Percentiles rank a stretch among this genome's conserved stretches.
Evolutionary conservation across 345 rosid genomes (phyloP).

Genomic region (Gossypium mustelinum): DNA sequence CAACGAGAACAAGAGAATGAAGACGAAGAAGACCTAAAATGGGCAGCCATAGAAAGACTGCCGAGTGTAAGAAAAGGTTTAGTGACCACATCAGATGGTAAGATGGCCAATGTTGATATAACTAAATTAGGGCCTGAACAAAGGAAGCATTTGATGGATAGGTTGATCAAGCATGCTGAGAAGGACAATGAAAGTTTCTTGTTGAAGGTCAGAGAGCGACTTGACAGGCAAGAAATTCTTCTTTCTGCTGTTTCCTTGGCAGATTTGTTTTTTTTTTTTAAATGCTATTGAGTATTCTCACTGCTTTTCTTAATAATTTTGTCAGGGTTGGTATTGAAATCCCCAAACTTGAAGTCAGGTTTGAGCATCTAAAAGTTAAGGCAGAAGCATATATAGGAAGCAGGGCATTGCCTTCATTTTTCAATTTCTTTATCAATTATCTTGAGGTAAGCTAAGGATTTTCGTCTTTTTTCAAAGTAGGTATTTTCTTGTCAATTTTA

Average conservation of each 20-base stretch:
- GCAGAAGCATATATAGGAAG: conserved; percentile 29
- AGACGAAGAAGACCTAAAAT: conserved; percentile 38
- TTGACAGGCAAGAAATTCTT: conserved; percentile 31
- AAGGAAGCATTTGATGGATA: conserved; percentile 32
- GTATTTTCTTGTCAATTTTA: background rate
- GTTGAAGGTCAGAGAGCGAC: conserved; percentile 29
- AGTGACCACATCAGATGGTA: conserved; percentile 23
- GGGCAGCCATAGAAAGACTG: conserved; percentile 44
- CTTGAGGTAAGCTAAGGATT: conserved; percentile 23
- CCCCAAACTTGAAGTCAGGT: conserved; percentile 46
- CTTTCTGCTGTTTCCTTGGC: background rate
- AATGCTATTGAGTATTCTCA: background rate
- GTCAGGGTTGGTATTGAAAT: conserved; percentile 35
- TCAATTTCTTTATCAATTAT: conserved; percentile 22
- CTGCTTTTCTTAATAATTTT: background rate
- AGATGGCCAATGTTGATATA: conserved; percentile 31
- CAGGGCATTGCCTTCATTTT: conserved; percentile 35
- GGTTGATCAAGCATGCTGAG: conserved; percentile 21
- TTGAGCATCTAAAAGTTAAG: conserved; percentile 32
- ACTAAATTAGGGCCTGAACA: conserved; percentile 24
- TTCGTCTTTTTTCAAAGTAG: background rate
- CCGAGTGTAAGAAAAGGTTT: conserved; percentile 37
- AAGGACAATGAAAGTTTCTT: conserved; percentile 39
- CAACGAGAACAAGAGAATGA: conserved; percentile 25
- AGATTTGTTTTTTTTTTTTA: background rate